Percentiles rank a stretch among this genome's conserved stretches.
phyloP scores from a whole-genome alignment of 139 green algal genomes.

The Picochlorum sp. region DNA sequence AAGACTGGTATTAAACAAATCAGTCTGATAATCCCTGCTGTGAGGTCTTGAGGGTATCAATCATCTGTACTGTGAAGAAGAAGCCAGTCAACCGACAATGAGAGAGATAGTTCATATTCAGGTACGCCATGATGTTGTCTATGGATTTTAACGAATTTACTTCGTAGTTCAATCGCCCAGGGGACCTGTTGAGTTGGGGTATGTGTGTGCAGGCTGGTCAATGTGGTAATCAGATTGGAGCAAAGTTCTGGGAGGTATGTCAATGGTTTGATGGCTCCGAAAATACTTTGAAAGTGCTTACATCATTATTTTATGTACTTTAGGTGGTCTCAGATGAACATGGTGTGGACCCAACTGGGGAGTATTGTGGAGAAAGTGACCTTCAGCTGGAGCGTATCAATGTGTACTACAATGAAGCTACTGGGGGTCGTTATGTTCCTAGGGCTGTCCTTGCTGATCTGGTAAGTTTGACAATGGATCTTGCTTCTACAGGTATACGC shows the following conservation, averaged over 20 bases:
- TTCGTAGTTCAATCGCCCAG: not conserved
- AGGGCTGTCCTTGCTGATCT: conserved; percentile 96
- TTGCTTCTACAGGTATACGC: not conserved
- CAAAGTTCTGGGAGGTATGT: conserved; percentile 90
- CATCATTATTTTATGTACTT: not conserved
- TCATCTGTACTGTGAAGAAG: too few species aligned
- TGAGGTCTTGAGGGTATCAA: too few species aligned
- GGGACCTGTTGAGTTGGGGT: not conserved
- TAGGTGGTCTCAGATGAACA: conserved; percentile 80
- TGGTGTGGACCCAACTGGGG: conserved; percentile 88
- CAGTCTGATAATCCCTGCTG: too few species aligned
- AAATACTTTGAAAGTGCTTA: not conserved
- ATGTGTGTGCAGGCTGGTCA: conserved; percentile 65
- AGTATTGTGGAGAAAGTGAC: conserved; percentile 81
- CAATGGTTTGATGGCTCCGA: not conserved
- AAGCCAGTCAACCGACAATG: conserved; percentile 29
- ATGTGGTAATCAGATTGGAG: conserved; percentile 97
- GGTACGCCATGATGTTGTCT: not conserved
- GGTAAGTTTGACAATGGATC: conserved; percentile 13
- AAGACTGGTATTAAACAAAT: too few species aligned
- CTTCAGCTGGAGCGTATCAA: conserved; percentile 99
- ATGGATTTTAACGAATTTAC: too few species aligned
- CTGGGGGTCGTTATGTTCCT: conserved; percentile 94
- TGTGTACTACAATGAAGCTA: conserved; percentile 99
- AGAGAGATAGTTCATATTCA: conserved; percentile 94